These are phyloP conservation scores for Lentinus tigrinus DNA, from an alignment of 768 basidiomycete genomes.

Conservation along the genomic window DNA sequence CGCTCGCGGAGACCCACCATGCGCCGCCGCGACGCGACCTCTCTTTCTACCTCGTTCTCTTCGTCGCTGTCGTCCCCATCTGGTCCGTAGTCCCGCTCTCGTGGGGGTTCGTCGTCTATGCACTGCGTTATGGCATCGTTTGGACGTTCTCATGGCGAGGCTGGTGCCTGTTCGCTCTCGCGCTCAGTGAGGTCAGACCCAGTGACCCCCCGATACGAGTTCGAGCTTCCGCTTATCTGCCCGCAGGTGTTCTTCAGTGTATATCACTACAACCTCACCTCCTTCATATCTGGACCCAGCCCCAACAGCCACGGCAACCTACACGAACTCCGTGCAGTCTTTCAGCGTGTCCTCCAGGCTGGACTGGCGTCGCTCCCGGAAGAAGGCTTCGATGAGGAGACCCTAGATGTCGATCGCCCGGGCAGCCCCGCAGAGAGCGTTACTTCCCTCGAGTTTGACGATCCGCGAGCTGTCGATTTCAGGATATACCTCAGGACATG, in stretches of 20 bases:
- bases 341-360: constrained; percentile 60
- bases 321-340: constrained; percentile 56
- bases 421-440: constrained; percentile 63
- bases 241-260: constrained; percentile 67
- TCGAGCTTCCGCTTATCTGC: background rate
- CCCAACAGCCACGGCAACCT: constrained; percentile 46
- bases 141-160: constrained; percentile 42
- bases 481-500: constrained; percentile 63
- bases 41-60: constrained; percentile 60
- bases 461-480: constrained; percentile 74
- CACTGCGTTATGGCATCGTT: constrained; percentile 43
- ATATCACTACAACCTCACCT: constrained; percentile 54
- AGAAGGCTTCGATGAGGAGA: constrained; percentile 55
- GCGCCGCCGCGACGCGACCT: constrained; percentile 38
- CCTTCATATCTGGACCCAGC: constrained; percentile 45
- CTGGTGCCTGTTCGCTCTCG: constrained; percentile 42
- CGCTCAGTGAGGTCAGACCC: constrained; percentile 57
- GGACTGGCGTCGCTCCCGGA: constrained; percentile 59
- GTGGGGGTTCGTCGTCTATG: constrained; percentile 59
- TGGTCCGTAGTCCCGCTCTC: constrained; percentile 63
- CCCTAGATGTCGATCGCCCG: constrained; percentile 46
- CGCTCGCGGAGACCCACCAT: constrained; percentile 32
- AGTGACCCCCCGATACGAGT: constrained; percentile 6
- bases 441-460: constrained; percentile 53
- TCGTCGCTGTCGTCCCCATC: constrained; percentile 57